A percentile compares a stretch with the other conserved stretches of the same genome.
Evolutionary conservation across 2,329 filamentous ascomycete genomes (phyloP).

Genomic region (Fusarium kyushuense): DNA sequence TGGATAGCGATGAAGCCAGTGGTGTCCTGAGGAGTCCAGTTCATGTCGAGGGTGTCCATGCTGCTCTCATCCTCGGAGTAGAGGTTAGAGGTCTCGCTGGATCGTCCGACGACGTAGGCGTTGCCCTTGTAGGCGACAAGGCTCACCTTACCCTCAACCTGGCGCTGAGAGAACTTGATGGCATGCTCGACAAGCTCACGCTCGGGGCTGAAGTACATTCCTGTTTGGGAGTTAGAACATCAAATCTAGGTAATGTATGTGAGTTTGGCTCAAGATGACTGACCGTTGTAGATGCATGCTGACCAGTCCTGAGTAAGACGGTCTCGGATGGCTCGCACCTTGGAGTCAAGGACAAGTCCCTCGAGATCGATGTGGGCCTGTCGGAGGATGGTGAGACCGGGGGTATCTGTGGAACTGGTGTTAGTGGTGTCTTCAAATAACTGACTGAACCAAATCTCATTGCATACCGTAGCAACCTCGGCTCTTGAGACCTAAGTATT

Average conservation of each 20-base stretch:
- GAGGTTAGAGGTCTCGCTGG: slow-evolving; percentile 61
- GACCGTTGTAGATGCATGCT: slow-evolving; percentile 22
- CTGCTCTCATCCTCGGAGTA: slow-evolving; percentile 63
- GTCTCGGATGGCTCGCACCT: slow-evolving; percentile 66
- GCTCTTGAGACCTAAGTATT: slow-evolving; percentile 28
- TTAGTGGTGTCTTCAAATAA: neutral
- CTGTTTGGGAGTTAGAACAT: neutral
- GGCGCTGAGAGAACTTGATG: slow-evolving; percentile 69
- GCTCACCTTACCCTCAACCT: slow-evolving; percentile 52
- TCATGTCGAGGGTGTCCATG: slow-evolving; percentile 67
- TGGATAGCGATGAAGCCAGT: slow-evolving; percentile 67
- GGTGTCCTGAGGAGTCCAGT: slow-evolving; percentile 77
- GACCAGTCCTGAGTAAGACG: slow-evolving; percentile 66
- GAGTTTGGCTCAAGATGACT: neutral
- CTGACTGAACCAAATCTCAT: neutral
- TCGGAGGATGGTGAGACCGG: slow-evolving; percentile 39
- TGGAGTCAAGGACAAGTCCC: slow-evolving; percentile 65
- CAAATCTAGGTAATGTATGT: neutral
- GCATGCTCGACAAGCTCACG: slow-evolving; percentile 70
- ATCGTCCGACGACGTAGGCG: slow-evolving; percentile 61
- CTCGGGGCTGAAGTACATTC: slow-evolving; percentile 64
- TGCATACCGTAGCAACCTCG: slow-evolving; percentile 31
- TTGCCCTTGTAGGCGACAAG: slow-evolving; percentile 61
- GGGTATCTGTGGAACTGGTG: slow-evolving; percentile 1
- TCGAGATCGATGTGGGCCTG: slow-evolving; percentile 60